A percentile compares a stretch with the other conserved stretches of the same genome.
These are phyloP conservation scores for Miscanthus lutarioriparius DNA, from an alignment of 176 grass and related monocot genomes.

Conservation along the genomic window DNA sequence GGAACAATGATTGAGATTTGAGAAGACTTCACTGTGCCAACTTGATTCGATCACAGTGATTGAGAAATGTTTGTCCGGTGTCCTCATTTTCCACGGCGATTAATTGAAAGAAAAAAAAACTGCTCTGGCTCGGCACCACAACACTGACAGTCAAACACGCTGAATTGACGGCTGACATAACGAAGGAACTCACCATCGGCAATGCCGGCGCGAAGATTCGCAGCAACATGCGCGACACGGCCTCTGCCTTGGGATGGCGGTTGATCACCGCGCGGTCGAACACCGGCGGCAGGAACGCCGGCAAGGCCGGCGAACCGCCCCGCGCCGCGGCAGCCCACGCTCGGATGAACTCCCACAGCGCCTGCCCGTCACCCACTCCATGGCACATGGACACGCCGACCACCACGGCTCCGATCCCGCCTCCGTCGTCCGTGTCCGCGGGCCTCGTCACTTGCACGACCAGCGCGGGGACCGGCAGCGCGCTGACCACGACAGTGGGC, in stretches of 20 bases:
- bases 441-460: constrained; percentile 53
- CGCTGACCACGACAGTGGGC: constrained; percentile 2
- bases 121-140: background rate
- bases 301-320: background rate
- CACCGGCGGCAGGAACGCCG: background rate
- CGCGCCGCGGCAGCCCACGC: constrained; percentile 43
- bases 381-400: constrained; percentile 17
- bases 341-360: constrained; percentile 56
- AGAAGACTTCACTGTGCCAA: background rate
- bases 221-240: background rate
- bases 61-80: background rate
- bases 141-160: background rate
- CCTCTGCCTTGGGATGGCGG: constrained; percentile 29
- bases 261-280: constrained; percentile 33
- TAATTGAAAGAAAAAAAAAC: background rate
- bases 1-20: background rate
- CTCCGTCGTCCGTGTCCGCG: background rate
- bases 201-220: constrained; percentile 26
- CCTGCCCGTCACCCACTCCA: constrained; percentile 35
- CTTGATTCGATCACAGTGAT: background rate
- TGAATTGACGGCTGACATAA: background rate
- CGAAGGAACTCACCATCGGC: constrained; percentile 2
- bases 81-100: background rate
- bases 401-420: too few species aligned
- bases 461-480: constrained; percentile 32